phyloP scores from a whole-genome alignment of 345 rosid species.

The Jatropha curcas region DNA sequence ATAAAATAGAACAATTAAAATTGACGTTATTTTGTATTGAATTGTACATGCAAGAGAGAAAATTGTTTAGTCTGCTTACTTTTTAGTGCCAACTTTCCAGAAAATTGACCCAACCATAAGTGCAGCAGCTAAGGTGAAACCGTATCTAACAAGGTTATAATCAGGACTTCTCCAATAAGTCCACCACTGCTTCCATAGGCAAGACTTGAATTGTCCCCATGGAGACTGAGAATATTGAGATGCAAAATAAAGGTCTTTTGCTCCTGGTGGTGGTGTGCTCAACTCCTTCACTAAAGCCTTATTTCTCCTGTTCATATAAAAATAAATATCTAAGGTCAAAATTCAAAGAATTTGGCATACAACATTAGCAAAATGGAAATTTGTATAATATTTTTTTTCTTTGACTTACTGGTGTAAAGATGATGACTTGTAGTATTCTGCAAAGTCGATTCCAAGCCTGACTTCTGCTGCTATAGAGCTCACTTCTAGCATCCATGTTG shows the following conservation, averaged over 20 bases:
- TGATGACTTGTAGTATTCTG: conserved; percentile 61
- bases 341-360: background rate
- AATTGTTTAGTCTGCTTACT: conserved; percentile 9
- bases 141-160: conserved; percentile 40
- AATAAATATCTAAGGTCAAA: background rate
- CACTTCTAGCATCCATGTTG: conserved; percentile 93
- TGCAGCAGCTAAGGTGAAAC: conserved; percentile 32
- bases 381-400: background rate
- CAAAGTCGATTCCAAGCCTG: conserved; percentile 67
- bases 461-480: conserved; percentile 75
- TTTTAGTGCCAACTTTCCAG: conserved; percentile 39
- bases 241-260: conserved; percentile 34
- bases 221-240: conserved; percentile 33
- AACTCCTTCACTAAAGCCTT: conserved; percentile 33
- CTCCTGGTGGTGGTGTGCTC: conserved; percentile 36
- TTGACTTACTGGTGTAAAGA: conserved; percentile 56
- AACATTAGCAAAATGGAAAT: background rate
- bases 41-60: background rate
- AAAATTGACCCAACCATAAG: conserved; percentile 37
- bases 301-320: conserved; percentile 23
- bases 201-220: conserved; percentile 47
- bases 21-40: background rate
- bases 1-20: background rate
- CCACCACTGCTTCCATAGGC: conserved; percentile 48
- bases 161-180: conserved; percentile 50